Percentiles rank a stretch among this genome's conserved stretches.
These are phyloP conservation scores for Lichtheimia hyalospora DNA, from an alignment of 371 early-diverging fungal species.

Conservation along the genomic window DNA sequence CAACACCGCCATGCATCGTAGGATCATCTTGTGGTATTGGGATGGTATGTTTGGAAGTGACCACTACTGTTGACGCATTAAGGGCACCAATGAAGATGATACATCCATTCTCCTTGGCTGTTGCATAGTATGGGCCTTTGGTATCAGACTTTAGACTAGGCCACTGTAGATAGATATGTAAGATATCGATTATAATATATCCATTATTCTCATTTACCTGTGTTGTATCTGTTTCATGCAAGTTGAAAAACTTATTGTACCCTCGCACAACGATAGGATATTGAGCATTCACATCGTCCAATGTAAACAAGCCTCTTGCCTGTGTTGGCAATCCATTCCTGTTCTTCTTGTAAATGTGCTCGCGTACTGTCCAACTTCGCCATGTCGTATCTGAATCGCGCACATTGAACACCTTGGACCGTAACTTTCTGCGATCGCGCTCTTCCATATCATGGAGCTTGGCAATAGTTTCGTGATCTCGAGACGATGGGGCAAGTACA, in stretches of 20 bases:
- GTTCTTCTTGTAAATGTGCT: constrained; percentile 57
- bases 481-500: background rate
- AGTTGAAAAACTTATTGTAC: constrained; percentile 95
- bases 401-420: constrained; percentile 24
- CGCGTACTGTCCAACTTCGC: constrained; percentile 48
- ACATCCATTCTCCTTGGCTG: constrained; percentile 96
- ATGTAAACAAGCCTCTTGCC: constrained; percentile 81
- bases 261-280: constrained; percentile 77
- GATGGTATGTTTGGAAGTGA: constrained; percentile 86
- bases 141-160: constrained; percentile 60
- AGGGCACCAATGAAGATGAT: constrained; percentile 84
- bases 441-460: constrained; percentile 15
- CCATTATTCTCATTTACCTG: constrained; percentile 27
- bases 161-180: constrained; percentile 36
- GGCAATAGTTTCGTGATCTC: constrained; percentile 17
- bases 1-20: constrained; percentile 57
- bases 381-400: constrained; percentile 15
- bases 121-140: constrained; percentile 86
- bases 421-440: constrained; percentile 15
- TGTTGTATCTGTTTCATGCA: constrained; percentile 62
- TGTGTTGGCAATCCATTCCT: constrained; percentile 63
- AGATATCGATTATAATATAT: too few species aligned
- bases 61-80: constrained; percentile 62
- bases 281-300: constrained; percentile 12
- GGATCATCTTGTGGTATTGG: constrained; percentile 37